Conservation (phyloP, 495 filamentous ascomycete species). For the Halenospora varia region DNA sequence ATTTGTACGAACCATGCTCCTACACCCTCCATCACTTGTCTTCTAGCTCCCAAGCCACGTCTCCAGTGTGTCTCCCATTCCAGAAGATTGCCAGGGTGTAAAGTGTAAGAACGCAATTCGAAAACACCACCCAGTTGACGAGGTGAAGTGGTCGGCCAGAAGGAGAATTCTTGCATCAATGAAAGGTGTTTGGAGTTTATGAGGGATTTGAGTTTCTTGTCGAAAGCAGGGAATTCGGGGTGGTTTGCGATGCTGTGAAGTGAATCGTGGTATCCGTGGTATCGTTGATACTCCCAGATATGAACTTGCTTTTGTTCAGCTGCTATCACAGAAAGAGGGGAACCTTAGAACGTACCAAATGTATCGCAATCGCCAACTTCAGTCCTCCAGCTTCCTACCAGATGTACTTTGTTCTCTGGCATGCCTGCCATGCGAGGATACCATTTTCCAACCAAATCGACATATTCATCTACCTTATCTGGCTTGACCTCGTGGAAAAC, state of each 20-base stretch:
- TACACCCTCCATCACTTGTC: slow-evolving; percentile 97
- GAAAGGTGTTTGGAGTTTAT: slow-evolving; percentile 82
- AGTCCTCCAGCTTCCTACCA: slow-evolving; percentile 97
- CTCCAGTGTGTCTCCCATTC: slow-evolving; percentile 99
- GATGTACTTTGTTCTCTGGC: slow-evolving; percentile 85
- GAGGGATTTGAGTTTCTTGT: slow-evolving; percentile 71
- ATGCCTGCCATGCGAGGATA: slow-evolving; percentile 81
- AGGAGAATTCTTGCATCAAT: slow-evolving; percentile 98
- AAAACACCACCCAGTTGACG: slow-evolving; percentile 89
- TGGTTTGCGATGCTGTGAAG: slow-evolving; percentile 76
- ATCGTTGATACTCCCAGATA: slow-evolving; percentile 99
- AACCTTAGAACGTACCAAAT: slow-evolving; percentile 63
- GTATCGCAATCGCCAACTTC: slow-evolving; percentile 98
- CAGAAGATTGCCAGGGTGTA: slow-evolving; percentile 90
- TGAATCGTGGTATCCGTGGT: slow-evolving; percentile 91
- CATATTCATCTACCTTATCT: slow-evolving; percentile 92
- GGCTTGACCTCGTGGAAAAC: slow-evolving; percentile 96
- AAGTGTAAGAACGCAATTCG: slow-evolving; percentile 94
- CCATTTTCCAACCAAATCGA: slow-evolving; percentile 84
- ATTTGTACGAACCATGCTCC: slow-evolving; percentile 99
- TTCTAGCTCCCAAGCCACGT: slow-evolving; percentile 80
- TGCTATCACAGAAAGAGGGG: not conserved
- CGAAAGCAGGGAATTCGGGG: slow-evolving; percentile 77
- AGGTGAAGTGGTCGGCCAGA: slow-evolving; percentile 95
- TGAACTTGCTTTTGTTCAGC: slow-evolving; percentile 56